Percentiles rank a stretch among this genome's conserved stretches.
These are phyloP conservation scores for Furcasterigmium furcatum DNA, from an alignment of 2,329 filamentous ascomycete genomes.

Conservation along the genomic window DNA sequence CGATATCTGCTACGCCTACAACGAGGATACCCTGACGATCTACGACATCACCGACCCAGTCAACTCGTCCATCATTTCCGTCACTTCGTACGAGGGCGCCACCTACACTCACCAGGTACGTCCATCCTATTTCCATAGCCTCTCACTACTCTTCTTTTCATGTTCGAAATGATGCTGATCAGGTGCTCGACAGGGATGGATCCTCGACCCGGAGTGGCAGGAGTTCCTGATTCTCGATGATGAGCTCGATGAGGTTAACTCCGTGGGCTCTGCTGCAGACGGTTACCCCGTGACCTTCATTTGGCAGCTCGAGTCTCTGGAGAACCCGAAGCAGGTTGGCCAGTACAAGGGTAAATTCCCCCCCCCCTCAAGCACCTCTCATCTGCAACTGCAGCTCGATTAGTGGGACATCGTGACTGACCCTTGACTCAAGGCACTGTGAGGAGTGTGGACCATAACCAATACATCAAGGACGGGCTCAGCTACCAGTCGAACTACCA, in stretches of 20 bases:
- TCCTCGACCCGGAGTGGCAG: constrained; percentile 39
- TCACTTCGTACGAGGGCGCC: constrained; percentile 45
- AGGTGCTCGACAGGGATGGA: constrained; percentile 53
- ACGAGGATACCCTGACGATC: constrained; percentile 46
- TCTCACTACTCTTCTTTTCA: not conserved
- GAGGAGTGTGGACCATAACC: constrained; percentile 21
- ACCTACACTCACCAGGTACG: constrained; percentile 50
- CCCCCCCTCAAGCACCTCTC: constrained; percentile 4
- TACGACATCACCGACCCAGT: constrained; percentile 48
- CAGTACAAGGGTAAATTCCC: constrained; percentile 25
- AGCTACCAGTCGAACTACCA: constrained; percentile 41
- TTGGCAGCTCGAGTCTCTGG: constrained; percentile 37
- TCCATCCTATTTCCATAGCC: not conserved
- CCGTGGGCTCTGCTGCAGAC: constrained; percentile 28
- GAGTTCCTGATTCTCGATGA: constrained; percentile 39
- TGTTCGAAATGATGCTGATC: constrained; percentile 16
- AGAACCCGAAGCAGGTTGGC: constrained; percentile 33
- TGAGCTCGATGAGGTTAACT: constrained; percentile 41
- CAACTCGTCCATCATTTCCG: constrained; percentile 39
- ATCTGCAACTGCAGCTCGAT: not conserved
- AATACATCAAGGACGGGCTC: constrained; percentile 34
- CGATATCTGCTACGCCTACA: constrained; percentile 52
- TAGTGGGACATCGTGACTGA: constrained; percentile 29
- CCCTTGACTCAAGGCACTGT: constrained; percentile 26
- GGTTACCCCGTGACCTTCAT: constrained; percentile 42